A percentile compares a stretch with the other conserved stretches of the same genome.
Conservation (phyloP, 2,329 filamentous ascomycete genomes). For the Elsinoe perseae region DNA sequence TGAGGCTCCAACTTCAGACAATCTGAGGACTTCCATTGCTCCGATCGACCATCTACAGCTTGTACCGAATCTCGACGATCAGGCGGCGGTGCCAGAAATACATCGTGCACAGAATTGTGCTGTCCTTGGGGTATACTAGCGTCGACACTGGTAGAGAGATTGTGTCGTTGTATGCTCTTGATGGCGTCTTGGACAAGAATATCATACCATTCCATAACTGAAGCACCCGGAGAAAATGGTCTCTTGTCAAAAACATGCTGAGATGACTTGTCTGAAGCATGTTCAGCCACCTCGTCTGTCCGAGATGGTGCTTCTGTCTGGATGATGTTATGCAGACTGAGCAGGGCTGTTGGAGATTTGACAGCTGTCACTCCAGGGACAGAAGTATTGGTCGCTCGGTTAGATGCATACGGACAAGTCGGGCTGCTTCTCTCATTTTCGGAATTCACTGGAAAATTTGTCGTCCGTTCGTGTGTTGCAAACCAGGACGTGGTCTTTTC, state of each 20-base stretch:
- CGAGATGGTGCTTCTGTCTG: too few species aligned
- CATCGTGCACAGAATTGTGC: neutral
- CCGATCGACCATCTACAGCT: slow-evolving; percentile 16
- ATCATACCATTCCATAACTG: slow-evolving; percentile 44
- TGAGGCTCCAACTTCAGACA: slow-evolving; percentile 24
- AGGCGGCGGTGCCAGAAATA: slow-evolving; percentile 6
- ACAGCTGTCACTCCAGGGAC: too few species aligned
- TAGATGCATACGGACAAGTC: too few species aligned
- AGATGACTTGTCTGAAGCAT: too few species aligned
- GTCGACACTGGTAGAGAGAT: slow-evolving; percentile 1
- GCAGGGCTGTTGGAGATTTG: too few species aligned
- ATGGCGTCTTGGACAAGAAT: slow-evolving; percentile 40
- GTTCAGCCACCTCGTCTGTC: too few species aligned
- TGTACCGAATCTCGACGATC: slow-evolving; percentile 16
- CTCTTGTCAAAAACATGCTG: too few species aligned
- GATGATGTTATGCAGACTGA: too few species aligned
- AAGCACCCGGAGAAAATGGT: slow-evolving; percentile 36
- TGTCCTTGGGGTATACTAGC: neutral
- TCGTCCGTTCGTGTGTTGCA: too few species aligned
- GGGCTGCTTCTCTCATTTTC: too few species aligned
- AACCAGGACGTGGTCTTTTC: neutral
- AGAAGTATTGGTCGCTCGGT: too few species aligned
- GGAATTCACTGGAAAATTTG: too few species aligned
- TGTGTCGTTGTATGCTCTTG: slow-evolving; percentile 30
- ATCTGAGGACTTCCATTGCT: slow-evolving; percentile 10